Percentiles rank a stretch among this genome's conserved stretches.
Evolutionary conservation across 495 filamentous ascomycete genomes (phyloP).

Genomic region (Ascodesmis nigricans): DNA sequence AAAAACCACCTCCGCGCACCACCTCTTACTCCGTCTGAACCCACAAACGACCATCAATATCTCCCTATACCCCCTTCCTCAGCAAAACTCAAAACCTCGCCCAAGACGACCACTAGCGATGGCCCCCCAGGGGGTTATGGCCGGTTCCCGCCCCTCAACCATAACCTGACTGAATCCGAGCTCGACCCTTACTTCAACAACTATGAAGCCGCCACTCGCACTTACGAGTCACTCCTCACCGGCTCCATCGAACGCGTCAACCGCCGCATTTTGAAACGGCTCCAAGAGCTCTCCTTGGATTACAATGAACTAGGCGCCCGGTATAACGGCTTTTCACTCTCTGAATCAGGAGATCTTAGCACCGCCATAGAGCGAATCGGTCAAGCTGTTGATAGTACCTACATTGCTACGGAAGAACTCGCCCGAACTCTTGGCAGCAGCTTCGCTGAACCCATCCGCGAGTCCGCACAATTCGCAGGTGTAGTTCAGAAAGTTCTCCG

Average conservation of each 20-base stretch:
- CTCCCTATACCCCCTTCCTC: conserved; percentile 67
- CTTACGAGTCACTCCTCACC: conserved; percentile 64
- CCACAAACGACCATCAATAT: conserved; percentile 67
- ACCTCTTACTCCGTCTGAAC: conserved; percentile 76
- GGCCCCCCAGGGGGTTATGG: conserved; percentile 36
- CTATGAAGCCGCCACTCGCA: conserved; percentile 70
- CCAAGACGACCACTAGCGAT: conserved; percentile 31
- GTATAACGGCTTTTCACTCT: conserved; percentile 92
- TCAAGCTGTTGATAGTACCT: conserved; percentile 86
- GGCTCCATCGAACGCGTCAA: conserved; percentile 94
- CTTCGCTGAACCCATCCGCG: conserved; percentile 92
- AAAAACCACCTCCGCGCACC: conserved; percentile 86
- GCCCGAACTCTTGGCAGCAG: conserved; percentile 59
- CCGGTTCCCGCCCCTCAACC: conserved; percentile 62
- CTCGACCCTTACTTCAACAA: conserved; percentile 87
- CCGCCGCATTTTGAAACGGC: conserved; percentile 61
- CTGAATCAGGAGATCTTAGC: conserved; percentile 71
- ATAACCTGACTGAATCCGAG: conserved; percentile 61
- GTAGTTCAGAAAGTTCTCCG: conserved; percentile 72
- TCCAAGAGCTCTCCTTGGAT: conserved; percentile 62
- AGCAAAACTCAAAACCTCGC: conserved; percentile 49
- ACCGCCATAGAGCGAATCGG: conserved; percentile 84
- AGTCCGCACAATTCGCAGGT: conserved; percentile 89
- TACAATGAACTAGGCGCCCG: conserved; percentile 77
- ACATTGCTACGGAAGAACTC: conserved; percentile 84